A percentile compares a stretch with the other conserved stretches of the same genome.
These are phyloP conservation scores for Abrus pulchellus DNA, from an alignment of 306 rosid species.

Conservation along the genomic window DNA sequence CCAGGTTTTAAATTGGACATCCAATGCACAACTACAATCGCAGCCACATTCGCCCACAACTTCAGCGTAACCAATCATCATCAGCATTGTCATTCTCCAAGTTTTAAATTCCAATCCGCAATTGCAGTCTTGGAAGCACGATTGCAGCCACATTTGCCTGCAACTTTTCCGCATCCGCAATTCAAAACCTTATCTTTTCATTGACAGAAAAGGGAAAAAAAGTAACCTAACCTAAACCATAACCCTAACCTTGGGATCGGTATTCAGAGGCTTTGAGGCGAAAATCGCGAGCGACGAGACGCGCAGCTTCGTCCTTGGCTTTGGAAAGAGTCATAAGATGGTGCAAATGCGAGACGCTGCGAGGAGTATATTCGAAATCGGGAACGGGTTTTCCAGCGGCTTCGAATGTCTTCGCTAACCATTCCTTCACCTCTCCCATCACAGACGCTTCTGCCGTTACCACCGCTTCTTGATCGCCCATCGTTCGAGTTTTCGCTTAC, in stretches of 20 bases:
- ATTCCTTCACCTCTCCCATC: constrained; percentile 71
- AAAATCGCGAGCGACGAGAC: constrained; percentile 83
- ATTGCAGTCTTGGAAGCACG: not conserved
- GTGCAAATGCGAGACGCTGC: constrained; percentile 76
- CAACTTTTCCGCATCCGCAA: too few relatives aligned
- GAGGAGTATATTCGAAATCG: constrained; percentile 87
- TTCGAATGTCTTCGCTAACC: constrained; percentile 79
- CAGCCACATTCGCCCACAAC: too few relatives aligned
- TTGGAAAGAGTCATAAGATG: constrained; percentile 75
- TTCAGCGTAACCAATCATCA: not conserved
- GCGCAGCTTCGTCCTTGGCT: constrained; percentile 87
- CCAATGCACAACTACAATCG: too few relatives aligned
- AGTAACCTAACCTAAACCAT: not conserved
- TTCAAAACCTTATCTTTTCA: not conserved
- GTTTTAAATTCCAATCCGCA: not conserved
- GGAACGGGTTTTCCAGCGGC: constrained; percentile 85
- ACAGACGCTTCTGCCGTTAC: constrained; percentile 49
- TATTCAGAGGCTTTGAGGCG: constrained; percentile 89
- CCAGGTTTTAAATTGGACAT: too few relatives aligned
- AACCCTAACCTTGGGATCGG: constrained; percentile 79
- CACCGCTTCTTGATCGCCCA: constrained; percentile 51
- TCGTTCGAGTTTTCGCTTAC: not conserved
- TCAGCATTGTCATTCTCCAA: not conserved
- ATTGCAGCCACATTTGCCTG: not conserved
- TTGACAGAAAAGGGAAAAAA: not conserved